phyloP scores from a whole-genome alignment of 441 rosid genomes.

The Cnidoscolus chayamansa region DNA sequence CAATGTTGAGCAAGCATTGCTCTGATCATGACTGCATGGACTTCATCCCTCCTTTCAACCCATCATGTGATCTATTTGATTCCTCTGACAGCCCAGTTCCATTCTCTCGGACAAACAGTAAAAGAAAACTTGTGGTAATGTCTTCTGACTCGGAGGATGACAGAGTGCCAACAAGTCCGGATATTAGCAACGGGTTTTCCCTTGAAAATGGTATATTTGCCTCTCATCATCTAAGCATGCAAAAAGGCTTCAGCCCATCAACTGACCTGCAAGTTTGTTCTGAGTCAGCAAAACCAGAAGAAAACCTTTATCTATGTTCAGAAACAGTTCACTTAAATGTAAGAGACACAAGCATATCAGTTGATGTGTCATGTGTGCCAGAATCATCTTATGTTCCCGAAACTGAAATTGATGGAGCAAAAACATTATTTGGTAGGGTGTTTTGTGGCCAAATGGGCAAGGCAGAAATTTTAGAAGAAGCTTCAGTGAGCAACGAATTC shows the following conservation, averaged over 20 bases:
- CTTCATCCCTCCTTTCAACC: constrained; percentile 34
- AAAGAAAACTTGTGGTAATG: constrained; percentile 52
- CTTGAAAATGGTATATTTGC: constrained; percentile 30
- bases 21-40: constrained; percentile 47
- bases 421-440: constrained; percentile 40
- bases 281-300: constrained; percentile 36
- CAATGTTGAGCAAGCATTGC: constrained; percentile 58
- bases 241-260: constrained; percentile 30
- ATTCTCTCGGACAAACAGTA: constrained; percentile 33
- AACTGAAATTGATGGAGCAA: constrained; percentile 54
- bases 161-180: constrained; percentile 27
- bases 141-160: constrained; percentile 88
- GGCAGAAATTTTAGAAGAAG: constrained; percentile 43
- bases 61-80: constrained; percentile 35
- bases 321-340: constrained; percentile 34
- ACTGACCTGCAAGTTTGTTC: constrained; percentile 30
- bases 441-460: constrained; percentile 38
- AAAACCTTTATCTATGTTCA: constrained; percentile 30
- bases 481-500: constrained; percentile 42
- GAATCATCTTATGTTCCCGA: constrained; percentile 90
- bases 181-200: constrained; percentile 27
- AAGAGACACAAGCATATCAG: constrained; percentile 39
- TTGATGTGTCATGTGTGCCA: constrained; percentile 76
- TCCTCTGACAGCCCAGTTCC: constrained; percentile 45
- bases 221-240: constrained; percentile 30